Conservation (phyloP, 1,284 basidiomycete genomes). For the Tilletia horrida region DNA sequence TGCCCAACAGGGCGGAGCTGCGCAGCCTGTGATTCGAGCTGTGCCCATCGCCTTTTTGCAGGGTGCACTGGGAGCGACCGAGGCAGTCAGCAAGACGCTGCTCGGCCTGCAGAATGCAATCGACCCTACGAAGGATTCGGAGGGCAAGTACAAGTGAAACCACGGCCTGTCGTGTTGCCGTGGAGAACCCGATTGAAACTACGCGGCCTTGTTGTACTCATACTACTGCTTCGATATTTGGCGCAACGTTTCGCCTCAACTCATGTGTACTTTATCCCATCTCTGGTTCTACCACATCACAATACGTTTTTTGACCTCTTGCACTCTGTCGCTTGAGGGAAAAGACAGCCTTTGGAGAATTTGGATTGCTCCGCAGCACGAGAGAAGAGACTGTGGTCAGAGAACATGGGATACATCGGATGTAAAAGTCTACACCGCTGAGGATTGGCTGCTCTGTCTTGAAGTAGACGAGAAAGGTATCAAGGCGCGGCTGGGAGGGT, state of each 20-base stretch:
- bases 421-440: no score
- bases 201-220: neutral
- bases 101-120: conserved; percentile 78
- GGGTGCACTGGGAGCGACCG: conserved; percentile 93
- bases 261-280: neutral
- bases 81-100: conserved; percentile 90
- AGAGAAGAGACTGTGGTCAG: no score
- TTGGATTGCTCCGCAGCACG: no score
- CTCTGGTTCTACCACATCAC: neutral
- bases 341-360: no score
- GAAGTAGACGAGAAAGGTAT: no score
- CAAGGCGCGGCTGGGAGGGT: no score
- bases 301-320: no score
- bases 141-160: conserved; percentile 43
- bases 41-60: conserved; percentile 94
- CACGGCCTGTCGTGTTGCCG: neutral
- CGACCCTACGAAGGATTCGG: conserved; percentile 35
- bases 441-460: no score
- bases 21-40: conserved; percentile 86
- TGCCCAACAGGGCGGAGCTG: conserved; percentile 65
- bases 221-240: neutral
- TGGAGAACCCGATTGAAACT: no score
- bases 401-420: no score
- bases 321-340: no score
- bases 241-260: neutral